Conservation (phyloP, 2,329 filamentous ascomycete genomes). For the Hymenoscyphus salicellus region DNA sequence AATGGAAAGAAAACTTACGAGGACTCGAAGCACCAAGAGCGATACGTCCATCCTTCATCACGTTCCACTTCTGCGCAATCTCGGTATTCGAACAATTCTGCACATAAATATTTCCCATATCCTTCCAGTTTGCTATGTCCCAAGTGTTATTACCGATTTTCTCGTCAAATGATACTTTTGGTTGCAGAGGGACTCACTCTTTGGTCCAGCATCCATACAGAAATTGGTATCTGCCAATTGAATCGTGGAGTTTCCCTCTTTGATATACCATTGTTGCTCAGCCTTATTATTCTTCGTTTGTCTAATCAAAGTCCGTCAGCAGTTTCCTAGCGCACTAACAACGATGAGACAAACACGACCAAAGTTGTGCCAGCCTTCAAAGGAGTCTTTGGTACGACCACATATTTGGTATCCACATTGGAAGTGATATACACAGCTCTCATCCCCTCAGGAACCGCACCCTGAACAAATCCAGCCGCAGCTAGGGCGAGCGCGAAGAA, state of each 20-base stretch:
- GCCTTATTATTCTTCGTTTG: slow-evolving; percentile 17
- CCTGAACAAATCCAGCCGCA: slow-evolving; percentile 13
- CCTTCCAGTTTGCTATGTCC: slow-evolving; percentile 22
- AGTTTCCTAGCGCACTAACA: not conserved
- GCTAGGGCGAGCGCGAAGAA: slow-evolving; percentile 16
- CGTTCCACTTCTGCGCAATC: slow-evolving; percentile 16
- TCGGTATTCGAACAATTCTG: slow-evolving; percentile 14
- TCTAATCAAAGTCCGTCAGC: not conserved
- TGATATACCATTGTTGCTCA: slow-evolving; percentile 24
- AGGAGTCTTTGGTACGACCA: slow-evolving; percentile 17
- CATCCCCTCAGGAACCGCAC: slow-evolving; percentile 16
- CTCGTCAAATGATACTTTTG: not conserved
- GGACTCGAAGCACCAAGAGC: slow-evolving; percentile 18
- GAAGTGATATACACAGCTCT: slow-evolving; percentile 21
- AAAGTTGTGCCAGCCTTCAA: slow-evolving; percentile 13
- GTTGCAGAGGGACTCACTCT: slow-evolving; percentile 10
- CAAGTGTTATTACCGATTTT: not conserved
- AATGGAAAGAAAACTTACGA: slow-evolving; percentile 8
- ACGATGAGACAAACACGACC: slow-evolving; percentile 15
- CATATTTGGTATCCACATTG: slow-evolving; percentile 15
- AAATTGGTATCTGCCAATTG: slow-evolving; percentile 15
- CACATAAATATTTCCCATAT: slow-evolving; percentile 18
- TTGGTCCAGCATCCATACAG: slow-evolving; percentile 22
- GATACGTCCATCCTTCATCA: slow-evolving; percentile 24
- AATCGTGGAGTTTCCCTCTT: slow-evolving; percentile 20